phyloP scores from a whole-genome alignment of 106 monocot species.

The Narthecium ossifragum region DNA sequence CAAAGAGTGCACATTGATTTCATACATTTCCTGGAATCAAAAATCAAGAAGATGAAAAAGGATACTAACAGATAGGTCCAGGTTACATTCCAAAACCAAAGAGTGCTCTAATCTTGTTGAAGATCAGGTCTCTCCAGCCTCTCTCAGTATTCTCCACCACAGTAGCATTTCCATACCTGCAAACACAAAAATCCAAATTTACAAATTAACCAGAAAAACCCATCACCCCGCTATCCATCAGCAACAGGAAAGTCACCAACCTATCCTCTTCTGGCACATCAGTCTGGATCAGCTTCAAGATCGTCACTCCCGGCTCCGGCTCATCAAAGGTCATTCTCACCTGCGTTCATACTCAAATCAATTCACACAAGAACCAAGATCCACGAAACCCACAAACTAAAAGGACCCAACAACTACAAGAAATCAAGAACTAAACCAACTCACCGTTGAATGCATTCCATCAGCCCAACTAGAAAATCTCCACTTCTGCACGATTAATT shows the following conservation, averaged over 20 bases:
- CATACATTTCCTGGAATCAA: too few species aligned
- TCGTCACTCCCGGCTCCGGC: constrained; percentile 72
- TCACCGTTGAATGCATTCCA: constrained; percentile 62
- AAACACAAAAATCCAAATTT: neutral
- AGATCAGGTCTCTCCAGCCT: constrained; percentile 97
- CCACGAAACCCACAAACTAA: neutral
- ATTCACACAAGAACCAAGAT: neutral
- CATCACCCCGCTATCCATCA: neutral
- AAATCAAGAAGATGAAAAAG: too few species aligned
- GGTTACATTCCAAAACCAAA: constrained; percentile 90
- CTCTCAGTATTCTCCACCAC: constrained; percentile 96
- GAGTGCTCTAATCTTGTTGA: constrained; percentile 81
- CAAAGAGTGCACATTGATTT: too few species aligned
- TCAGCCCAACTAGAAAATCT: constrained; percentile 87
- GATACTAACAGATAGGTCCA: neutral
- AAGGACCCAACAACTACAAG: neutral
- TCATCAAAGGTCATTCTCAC: constrained; percentile 84
- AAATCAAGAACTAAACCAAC: constrained; percentile 1
- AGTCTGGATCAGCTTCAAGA: constrained; percentile 71
- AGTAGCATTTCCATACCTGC: constrained; percentile 82
- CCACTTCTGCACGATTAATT: constrained; percentile 92
- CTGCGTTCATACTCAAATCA: constrained; percentile 32
- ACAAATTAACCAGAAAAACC: neutral
- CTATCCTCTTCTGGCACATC: constrained; percentile 85
- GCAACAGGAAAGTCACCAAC: constrained; percentile 15